A percentile compares a stretch with the other conserved stretches of the same genome.
Conservation (phyloP, 2,329 filamentous ascomycete genomes). For the Simplicillium aogashimaense region DNA sequence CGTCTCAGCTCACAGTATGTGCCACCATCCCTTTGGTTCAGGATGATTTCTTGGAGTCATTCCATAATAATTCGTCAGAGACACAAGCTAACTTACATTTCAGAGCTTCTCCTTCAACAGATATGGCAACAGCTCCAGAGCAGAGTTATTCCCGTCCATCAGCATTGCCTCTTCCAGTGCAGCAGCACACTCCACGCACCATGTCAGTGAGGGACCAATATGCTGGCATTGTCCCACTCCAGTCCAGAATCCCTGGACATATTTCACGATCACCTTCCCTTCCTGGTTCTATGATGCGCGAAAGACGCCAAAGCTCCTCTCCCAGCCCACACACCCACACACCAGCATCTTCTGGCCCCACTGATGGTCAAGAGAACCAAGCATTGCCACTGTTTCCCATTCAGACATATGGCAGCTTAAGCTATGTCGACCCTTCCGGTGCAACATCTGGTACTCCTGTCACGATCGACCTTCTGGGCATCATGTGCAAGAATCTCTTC, state of each 20-base stretch:
- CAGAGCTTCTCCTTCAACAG: neutral
- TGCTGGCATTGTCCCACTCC: too few relatives aligned
- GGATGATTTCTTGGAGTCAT: neutral
- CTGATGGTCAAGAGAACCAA: conserved; percentile 20
- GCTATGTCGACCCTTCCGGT: too few relatives aligned
- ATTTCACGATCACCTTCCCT: neutral
- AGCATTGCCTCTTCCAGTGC: too few relatives aligned
- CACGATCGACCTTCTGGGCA: conserved; percentile 65
- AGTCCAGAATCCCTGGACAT: too few relatives aligned
- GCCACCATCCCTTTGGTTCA: neutral
- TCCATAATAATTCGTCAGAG: too few relatives aligned
- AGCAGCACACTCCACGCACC: too few relatives aligned
- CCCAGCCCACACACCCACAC: conserved; percentile 2
- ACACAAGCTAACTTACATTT: too few relatives aligned
- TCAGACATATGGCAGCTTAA: too few relatives aligned
- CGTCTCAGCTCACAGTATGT: conserved; percentile 47
- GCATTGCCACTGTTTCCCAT: too few relatives aligned
- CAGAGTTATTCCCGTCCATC: neutral
- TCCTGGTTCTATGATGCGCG: neutral
- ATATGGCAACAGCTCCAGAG: neutral
- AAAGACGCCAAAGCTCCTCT: conserved; percentile 2
- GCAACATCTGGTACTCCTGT: conserved; percentile 31
- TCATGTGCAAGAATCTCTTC: conserved; percentile 87
- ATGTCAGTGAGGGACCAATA: too few relatives aligned
- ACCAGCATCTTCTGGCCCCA: conserved; percentile 27